Evolutionary conservation across 805 yeast species (phyloP).

Genomic region (Clavispora asparagi): DNA sequence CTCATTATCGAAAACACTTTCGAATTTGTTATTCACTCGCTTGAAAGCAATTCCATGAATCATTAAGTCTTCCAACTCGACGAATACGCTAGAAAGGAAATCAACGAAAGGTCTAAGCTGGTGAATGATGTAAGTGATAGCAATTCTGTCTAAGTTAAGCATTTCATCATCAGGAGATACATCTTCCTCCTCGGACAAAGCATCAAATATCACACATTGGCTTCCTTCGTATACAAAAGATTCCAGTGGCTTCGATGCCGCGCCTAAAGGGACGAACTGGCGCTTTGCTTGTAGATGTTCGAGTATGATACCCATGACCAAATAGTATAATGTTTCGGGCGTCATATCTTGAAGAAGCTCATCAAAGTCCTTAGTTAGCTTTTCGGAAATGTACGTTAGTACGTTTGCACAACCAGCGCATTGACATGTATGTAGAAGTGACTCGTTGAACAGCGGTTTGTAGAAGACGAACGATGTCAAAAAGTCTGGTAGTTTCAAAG

Average conservation of each 20-base stretch:
- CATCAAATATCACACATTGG: neutral
- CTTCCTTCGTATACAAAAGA: neutral
- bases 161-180: neutral
- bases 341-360: slow-evolving; percentile 14
- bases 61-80: slow-evolving; percentile 24
- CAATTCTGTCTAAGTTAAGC: slow-evolving; percentile 27
- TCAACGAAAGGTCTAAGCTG: slow-evolving; percentile 28
- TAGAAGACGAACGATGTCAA: slow-evolving; percentile 33
- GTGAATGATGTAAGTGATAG: slow-evolving; percentile 30
- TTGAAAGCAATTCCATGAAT: slow-evolving; percentile 33
- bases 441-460: slow-evolving; percentile 30
- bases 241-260: neutral
- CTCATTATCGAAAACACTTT: neutral
- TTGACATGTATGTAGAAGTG: slow-evolving; percentile 31
- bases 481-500: slow-evolving; percentile 30
- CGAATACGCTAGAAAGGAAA: slow-evolving; percentile 20
- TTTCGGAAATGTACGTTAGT: slow-evolving; percentile 16
- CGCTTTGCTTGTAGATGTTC: slow-evolving; percentile 32
- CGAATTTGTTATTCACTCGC: neutral
- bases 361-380: slow-evolving; percentile 19
- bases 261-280: slow-evolving; percentile 8
- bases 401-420: slow-evolving; percentile 33
- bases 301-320: slow-evolving; percentile 28
- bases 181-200: neutral
- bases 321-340: slow-evolving; percentile 25